Conservation (phyloP, 2,329 filamentous ascomycete genomes). For the Chrysosporium keratinophilum region DNA sequence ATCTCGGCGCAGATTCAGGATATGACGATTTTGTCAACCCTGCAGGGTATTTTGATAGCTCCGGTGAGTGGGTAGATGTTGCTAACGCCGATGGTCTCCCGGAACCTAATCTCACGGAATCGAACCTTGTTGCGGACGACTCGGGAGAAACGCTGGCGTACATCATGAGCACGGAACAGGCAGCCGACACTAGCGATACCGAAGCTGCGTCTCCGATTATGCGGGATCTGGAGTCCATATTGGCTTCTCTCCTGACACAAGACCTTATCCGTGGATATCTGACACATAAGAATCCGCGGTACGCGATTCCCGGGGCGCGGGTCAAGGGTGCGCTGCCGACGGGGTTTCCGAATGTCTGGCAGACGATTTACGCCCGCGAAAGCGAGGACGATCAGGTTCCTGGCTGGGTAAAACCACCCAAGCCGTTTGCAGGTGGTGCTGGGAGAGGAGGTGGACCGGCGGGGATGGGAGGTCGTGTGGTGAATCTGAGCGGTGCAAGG, state of each 20-base stretch:
- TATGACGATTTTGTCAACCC: slow-evolving; percentile 31
- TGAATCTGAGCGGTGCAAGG: slow-evolving; percentile 48
- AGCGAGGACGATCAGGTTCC: slow-evolving; percentile 55
- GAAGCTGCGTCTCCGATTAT: slow-evolving; percentile 38
- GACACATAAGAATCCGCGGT: slow-evolving; percentile 62
- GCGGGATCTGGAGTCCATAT: slow-evolving; percentile 61
- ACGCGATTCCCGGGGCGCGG: slow-evolving; percentile 67
- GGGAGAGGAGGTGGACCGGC: slow-evolving; percentile 17
- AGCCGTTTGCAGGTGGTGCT: slow-evolving; percentile 18
- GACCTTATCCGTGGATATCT: slow-evolving; percentile 76
- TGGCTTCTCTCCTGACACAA: slow-evolving; percentile 67
- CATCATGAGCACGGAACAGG: not conserved
- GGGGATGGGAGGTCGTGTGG: slow-evolving; percentile 43
- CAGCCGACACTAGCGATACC: slow-evolving; percentile 14
- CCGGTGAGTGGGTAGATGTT: slow-evolving; percentile 20
- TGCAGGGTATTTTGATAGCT: slow-evolving; percentile 26
- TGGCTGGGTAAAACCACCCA: slow-evolving; percentile 56
- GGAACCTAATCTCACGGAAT: not conserved
- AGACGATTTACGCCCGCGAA: slow-evolving; percentile 53
- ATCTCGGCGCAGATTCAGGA: slow-evolving; percentile 19
- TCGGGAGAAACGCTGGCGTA: slow-evolving; percentile 5
- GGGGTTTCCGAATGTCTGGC: slow-evolving; percentile 62
- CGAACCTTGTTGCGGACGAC: not conserved
- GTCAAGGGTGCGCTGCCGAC: slow-evolving; percentile 33
- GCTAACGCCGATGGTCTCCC: slow-evolving; percentile 9